phyloP scores from a whole-genome alignment of 2,329 filamentous ascomycete genomes.

The Penicillium brasilianum region DNA sequence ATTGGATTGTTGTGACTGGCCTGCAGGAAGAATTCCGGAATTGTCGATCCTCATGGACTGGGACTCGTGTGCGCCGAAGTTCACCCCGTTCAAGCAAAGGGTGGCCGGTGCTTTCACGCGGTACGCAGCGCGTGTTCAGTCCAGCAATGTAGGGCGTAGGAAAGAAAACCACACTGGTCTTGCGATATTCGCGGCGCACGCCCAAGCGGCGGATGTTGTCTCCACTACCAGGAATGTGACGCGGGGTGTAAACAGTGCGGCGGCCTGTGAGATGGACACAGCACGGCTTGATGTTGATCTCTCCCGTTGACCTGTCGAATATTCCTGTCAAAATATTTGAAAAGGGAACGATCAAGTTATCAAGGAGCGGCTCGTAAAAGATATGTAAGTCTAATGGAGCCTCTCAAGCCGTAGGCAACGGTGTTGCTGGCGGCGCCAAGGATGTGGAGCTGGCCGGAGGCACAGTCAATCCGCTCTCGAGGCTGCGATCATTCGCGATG shows the following conservation, averaged over 20 bases:
- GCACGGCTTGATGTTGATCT: not conserved
- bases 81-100: not conserved
- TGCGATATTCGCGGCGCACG: conserved; percentile 2
- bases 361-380: not conserved
- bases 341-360: not conserved
- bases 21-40: conserved; percentile 22
- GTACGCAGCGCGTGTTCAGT: conserved; percentile 10
- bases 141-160: conserved; percentile 30
- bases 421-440: conserved; percentile 11
- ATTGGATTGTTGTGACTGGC: conserved; percentile 25
- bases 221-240: conserved; percentile 27
- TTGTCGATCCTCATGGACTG: conserved; percentile 25
- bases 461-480: not conserved
- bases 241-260: conserved; percentile 17
- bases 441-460: conserved; percentile 12
- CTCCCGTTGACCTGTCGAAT: too few relatives aligned
- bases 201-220: conserved; percentile 12
- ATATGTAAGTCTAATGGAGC: not conserved
- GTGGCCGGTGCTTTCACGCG: not conserved
- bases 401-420: conserved; percentile 1
- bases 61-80: conserved; percentile 6
- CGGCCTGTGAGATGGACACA: not conserved
- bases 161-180: conserved; percentile 12
- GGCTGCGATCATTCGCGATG: conserved; percentile 1
- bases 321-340: too few relatives aligned